Evolutionary conservation across 768 basidiomycete genomes (phyloP).

Genomic region (Phylloporus rhodoxanthus): DNA sequence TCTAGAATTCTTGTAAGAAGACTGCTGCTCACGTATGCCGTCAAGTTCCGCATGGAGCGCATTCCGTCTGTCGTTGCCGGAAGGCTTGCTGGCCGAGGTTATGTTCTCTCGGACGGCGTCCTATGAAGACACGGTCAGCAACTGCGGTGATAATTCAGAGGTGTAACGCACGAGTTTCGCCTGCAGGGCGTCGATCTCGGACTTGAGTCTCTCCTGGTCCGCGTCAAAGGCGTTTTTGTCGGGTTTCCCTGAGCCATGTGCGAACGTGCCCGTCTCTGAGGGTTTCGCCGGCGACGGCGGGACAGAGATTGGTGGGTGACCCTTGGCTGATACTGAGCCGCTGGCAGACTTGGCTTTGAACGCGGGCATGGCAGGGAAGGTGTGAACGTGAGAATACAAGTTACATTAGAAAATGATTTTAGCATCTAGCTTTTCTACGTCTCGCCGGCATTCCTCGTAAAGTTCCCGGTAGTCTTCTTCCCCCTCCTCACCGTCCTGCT

Average conservation of each 20-base stretch:
- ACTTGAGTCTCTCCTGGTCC: slow-evolving; percentile 78
- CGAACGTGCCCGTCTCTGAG: slow-evolving; percentile 13
- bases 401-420: slow-evolving; percentile 53
- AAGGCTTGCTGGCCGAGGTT: slow-evolving; percentile 48
- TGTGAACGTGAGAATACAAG: slow-evolving; percentile 19
- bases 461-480: slow-evolving; percentile 84
- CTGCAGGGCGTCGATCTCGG: slow-evolving; percentile 80
- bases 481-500: slow-evolving; percentile 55
- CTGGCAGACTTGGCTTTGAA: slow-evolving; percentile 54
- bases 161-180: slow-evolving; percentile 63
- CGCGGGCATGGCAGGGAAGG: slow-evolving; percentile 23
- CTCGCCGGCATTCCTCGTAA: slow-evolving; percentile 80
- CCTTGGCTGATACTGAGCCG: slow-evolving; percentile 35
- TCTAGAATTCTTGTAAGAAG: slow-evolving; percentile 63
- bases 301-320: slow-evolving; percentile 24
- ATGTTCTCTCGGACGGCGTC: slow-evolving; percentile 72
- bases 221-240: slow-evolving; percentile 81
- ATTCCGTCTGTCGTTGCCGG: slow-evolving; percentile 66
- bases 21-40: slow-evolving; percentile 70
- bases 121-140: slow-evolving; percentile 35
- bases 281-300: slow-evolving; percentile 23
- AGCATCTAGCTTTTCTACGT: slow-evolving; percentile 77
- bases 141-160: neutral
- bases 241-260: slow-evolving; percentile 52
- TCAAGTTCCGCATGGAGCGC: slow-evolving; percentile 79